Percentiles rank a stretch among this genome's conserved stretches.
Evolutionary conservation across 768 basidiomycete genomes (phyloP).

Genomic region (Xerocomellus amylosporus): DNA sequence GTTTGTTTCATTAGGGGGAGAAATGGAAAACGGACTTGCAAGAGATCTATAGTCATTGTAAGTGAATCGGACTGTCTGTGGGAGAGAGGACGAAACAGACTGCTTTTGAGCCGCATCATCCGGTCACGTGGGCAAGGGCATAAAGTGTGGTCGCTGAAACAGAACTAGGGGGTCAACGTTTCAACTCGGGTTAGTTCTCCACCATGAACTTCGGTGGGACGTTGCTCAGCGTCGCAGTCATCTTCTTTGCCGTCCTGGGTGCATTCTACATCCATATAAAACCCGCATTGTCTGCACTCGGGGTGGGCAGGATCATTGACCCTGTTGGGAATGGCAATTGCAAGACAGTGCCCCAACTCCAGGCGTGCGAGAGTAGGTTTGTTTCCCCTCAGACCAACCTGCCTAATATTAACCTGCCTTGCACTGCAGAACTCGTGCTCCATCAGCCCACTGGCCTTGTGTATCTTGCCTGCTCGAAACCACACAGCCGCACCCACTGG

Average conservation of each 20-base stretch:
- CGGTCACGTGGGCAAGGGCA: neutral
- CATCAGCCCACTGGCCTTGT: slow-evolving; percentile 55
- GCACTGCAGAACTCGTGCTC: slow-evolving; percentile 50
- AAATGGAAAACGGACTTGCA: slow-evolving; percentile 25
- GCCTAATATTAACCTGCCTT: neutral
- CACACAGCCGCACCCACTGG: slow-evolving; percentile 49
- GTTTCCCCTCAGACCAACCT: neutral
- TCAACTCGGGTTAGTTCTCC: neutral
- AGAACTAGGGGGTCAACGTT: too few species aligned
- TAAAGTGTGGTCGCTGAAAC: neutral
- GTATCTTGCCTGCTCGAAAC: slow-evolving; percentile 63
- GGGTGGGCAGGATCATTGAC: slow-evolving; percentile 45
- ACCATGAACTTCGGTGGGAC: neutral
- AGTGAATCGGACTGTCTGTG: neutral
- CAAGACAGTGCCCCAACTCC: slow-evolving; percentile 46
- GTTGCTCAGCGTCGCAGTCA: slow-evolving; percentile 12
- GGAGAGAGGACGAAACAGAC: neutral
- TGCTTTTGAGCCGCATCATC: neutral
- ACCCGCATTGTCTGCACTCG: slow-evolving; percentile 41
- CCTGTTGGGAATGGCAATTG: slow-evolving; percentile 50
- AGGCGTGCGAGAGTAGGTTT: slow-evolving; percentile 65
- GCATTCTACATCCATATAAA: slow-evolving; percentile 49
- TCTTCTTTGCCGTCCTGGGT: slow-evolving; percentile 40
- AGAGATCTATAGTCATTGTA: slow-evolving; percentile 20
- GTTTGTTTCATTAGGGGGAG: neutral